Percentiles rank a stretch among this genome's conserved stretches.
Conservation (phyloP, 306 rosid species). For the Lathyrus oleraceus region DNA sequence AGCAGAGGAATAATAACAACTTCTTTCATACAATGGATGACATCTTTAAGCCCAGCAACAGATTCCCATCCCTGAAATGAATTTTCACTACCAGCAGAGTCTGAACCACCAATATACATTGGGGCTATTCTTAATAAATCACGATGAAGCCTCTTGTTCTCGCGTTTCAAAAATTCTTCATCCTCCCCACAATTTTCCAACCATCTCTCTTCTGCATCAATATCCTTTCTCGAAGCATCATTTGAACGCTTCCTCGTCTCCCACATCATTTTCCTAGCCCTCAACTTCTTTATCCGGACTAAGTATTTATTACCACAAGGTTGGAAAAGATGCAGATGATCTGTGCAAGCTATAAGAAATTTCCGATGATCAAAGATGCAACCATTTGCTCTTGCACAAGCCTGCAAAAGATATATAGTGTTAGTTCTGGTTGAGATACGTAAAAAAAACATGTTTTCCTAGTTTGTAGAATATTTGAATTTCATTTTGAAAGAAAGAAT, state of each 20-base stretch:
- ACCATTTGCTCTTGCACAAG: slow-evolving; percentile 95
- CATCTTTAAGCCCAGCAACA: slow-evolving; percentile 98
- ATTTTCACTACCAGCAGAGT: slow-evolving; percentile 54
- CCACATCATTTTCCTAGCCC: slow-evolving; percentile 83
- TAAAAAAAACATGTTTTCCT: neutral
- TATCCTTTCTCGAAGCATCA: slow-evolving; percentile 79
- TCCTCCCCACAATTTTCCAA: slow-evolving; percentile 98
- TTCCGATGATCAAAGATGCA: slow-evolving; percentile 97
- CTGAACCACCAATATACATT: slow-evolving; percentile 86
- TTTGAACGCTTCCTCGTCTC: slow-evolving; percentile 78
- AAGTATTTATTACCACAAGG: slow-evolving; percentile 74
- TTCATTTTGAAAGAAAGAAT: slow-evolving; percentile 28
- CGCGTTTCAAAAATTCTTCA: slow-evolving; percentile 98
- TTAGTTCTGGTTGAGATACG: slow-evolving; percentile 28
- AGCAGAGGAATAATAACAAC: slow-evolving; percentile 90
- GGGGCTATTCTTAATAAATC: slow-evolving; percentile 96
- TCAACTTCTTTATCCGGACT: slow-evolving; percentile 69
- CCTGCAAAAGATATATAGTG: slow-evolving; percentile 56
- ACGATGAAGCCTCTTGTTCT: slow-evolving; percentile 97
- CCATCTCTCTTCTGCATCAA: slow-evolving; percentile 96
- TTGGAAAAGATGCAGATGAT: slow-evolving; percentile 86
- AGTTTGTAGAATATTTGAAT: slow-evolving; percentile 16
- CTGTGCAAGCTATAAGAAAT: slow-evolving; percentile 98
- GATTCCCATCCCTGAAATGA: slow-evolving; percentile 97
- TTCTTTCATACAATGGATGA: slow-evolving; percentile 95